These are phyloP conservation scores for Ustilago cynodontis DNA, from an alignment of 1,284 basidiomycete species.

Conservation along the genomic window DNA sequence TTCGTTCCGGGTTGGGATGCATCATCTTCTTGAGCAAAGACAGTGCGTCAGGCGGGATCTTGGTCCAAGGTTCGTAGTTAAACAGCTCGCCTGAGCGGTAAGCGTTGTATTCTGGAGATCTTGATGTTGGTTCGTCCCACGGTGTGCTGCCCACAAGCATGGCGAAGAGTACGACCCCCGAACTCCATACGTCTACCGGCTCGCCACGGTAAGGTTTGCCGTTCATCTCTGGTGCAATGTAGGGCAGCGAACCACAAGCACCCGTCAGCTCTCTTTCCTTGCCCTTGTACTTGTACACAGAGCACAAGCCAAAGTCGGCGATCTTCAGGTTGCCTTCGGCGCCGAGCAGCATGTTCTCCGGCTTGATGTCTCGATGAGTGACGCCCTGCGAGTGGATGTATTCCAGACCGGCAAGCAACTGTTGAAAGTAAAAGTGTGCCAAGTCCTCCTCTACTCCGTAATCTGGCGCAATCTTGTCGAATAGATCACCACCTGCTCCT, in stretches of 20 bases:
- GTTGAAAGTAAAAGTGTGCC: conserved; percentile 90
- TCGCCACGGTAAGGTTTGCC: conserved; percentile 82
- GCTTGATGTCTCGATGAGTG: conserved; percentile 72
- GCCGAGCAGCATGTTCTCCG: conserved; percentile 72
- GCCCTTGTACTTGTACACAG: conserved; percentile 90
- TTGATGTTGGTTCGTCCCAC: conserved; percentile 91
- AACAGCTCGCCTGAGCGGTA: conserved; percentile 81
- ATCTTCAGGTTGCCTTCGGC: conserved; percentile 81
- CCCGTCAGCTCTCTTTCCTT: conserved; percentile 73
- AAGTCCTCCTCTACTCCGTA: conserved; percentile 87
- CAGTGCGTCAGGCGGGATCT: conserved; percentile 76
- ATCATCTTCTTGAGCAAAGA: conserved; percentile 66
- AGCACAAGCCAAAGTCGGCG: conserved; percentile 93
- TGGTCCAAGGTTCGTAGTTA: conserved; percentile 83
- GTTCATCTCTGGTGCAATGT: conserved; percentile 84
- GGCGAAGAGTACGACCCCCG: conserved; percentile 95
- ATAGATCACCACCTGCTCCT: conserved; percentile 92
- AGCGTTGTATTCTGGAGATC: conserved; percentile 82
- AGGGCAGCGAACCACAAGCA: conserved; percentile 91
- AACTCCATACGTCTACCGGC: conserved; percentile 92
- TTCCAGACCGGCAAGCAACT: conserved; percentile 81
- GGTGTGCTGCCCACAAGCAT: conserved; percentile 94
- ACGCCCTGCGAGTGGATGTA: conserved; percentile 81
- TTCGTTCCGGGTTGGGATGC: conserved; percentile 57
- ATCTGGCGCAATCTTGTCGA: conserved; percentile 94